Evolutionary conservation across 441 rosid species (phyloP).

Genomic region (Adansonia rubrostipa): DNA sequence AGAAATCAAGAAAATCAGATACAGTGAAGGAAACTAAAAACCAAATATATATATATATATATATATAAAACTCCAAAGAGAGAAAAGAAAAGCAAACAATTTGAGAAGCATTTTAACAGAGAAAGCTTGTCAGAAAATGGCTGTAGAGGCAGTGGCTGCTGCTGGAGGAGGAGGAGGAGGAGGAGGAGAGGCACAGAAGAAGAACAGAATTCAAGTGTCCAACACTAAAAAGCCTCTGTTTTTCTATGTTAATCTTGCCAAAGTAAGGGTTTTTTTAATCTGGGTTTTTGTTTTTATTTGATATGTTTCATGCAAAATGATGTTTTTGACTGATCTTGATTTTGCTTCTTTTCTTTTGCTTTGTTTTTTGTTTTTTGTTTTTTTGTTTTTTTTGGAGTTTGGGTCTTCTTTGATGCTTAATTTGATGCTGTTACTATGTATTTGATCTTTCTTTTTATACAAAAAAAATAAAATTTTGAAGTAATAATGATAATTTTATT

Average conservation of each 20-base stretch:
- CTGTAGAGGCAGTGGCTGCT: background rate
- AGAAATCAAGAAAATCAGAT: background rate
- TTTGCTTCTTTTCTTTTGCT: background rate
- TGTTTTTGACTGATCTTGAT: background rate
- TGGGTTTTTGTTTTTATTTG: background rate
- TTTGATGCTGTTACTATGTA: background rate
- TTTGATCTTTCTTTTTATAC: background rate
- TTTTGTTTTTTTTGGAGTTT: background rate
- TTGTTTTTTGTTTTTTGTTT: too few species aligned
- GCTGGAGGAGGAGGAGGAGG: background rate
- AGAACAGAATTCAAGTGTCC: constrained; percentile 68
- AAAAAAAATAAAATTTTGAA: background rate
- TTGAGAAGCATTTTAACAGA: background rate
- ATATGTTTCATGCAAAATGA: constrained; percentile 4
- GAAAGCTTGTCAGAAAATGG: constrained; percentile 3
- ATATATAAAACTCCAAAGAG: background rate
- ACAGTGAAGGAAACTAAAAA: background rate
- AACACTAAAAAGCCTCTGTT: constrained; percentile 70
- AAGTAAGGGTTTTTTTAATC: constrained; percentile 36
- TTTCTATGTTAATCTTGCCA: constrained; percentile 70
- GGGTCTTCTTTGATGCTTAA: background rate
- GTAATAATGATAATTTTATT: background rate
- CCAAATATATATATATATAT: background rate
- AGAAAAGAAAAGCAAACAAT: background rate
- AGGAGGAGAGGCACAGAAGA: constrained; percentile 47